Evolutionary conservation across 2,329 filamentous ascomycete species (phyloP).

Genomic region (Waltergamsia citrina): DNA sequence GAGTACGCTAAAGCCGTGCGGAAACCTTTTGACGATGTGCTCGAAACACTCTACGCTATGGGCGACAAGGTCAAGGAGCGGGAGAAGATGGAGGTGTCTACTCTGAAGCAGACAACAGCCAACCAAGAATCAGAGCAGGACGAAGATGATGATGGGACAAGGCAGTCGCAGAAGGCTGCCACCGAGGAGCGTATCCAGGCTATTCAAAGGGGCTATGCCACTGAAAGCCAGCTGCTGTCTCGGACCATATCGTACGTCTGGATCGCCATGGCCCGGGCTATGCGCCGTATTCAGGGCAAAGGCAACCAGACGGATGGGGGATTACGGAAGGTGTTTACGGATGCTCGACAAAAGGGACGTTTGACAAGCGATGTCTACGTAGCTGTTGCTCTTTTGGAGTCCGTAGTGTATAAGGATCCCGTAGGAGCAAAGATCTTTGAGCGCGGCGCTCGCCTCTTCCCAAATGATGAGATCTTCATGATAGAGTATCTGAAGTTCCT

Average conservation of each 20-base stretch:
- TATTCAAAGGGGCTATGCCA: constrained; percentile 57
- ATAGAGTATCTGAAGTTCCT: constrained; percentile 94
- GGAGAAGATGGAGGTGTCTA: constrained; percentile 48
- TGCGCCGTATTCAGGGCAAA: constrained; percentile 88
- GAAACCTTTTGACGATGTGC: constrained; percentile 72
- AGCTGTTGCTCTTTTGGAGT: constrained; percentile 85
- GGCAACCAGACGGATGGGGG: constrained; percentile 58
- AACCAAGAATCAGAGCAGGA: constrained; percentile 15
- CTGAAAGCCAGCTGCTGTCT: constrained; percentile 67
- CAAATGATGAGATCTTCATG: constrained; percentile 86
- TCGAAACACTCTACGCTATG: constrained; percentile 82
- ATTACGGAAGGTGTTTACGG: constrained; percentile 78
- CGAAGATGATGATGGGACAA: too few species aligned
- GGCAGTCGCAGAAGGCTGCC: constrained; percentile 33
- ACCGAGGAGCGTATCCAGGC: constrained; percentile 56
- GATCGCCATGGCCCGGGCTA: constrained; percentile 89
- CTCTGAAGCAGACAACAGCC: constrained; percentile 42
- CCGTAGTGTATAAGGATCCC: constrained; percentile 89
- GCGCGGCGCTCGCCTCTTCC: constrained; percentile 84
- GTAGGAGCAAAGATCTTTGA: constrained; percentile 95
- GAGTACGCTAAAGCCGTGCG: constrained; percentile 71
- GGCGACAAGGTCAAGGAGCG: constrained; percentile 62
- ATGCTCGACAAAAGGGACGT: constrained; percentile 78
- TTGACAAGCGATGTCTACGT: constrained; percentile 94
- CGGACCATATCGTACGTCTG: constrained; percentile 86